Evolutionary conservation across 2,329 filamentous ascomycete species (phyloP).

Genomic region (Talaromyces sp.): DNA sequence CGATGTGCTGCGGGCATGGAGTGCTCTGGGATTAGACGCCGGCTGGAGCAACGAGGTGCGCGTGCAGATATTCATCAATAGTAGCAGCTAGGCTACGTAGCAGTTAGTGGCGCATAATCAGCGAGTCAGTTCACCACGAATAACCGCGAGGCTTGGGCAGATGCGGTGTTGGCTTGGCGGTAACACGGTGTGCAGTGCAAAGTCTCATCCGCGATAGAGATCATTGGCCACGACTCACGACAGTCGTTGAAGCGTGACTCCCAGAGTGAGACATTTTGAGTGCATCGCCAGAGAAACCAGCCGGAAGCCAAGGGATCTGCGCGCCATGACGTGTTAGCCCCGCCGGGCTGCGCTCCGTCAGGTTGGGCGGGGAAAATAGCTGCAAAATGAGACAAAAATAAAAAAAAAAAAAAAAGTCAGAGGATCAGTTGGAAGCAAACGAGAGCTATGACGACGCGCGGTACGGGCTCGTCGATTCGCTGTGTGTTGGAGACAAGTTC

Average conservation of each 20-base stretch:
- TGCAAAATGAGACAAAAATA: neutral
- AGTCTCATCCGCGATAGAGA: neutral
- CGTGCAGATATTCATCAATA: slow-evolving; percentile 55
- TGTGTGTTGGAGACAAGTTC: neutral
- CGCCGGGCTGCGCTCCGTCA: neutral
- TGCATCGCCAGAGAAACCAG: neutral
- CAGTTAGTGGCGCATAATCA: neutral
- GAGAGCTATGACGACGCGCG: neutral
- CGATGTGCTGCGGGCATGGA: slow-evolving; percentile 73
- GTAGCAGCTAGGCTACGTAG: slow-evolving; percentile 12
- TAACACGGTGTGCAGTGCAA: neutral
- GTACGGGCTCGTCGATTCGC: neutral
- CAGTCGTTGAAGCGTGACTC: neutral
- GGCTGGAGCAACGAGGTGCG: slow-evolving; percentile 78
- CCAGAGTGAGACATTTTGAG: neutral
- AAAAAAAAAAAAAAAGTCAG: neutral
- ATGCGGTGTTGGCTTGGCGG: neutral
- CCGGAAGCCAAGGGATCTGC: neutral
- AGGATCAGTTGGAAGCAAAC: neutral
- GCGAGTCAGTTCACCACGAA: neutral
- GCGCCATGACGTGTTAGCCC: neutral
- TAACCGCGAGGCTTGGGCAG: neutral
- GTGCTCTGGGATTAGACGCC: slow-evolving; percentile 61
- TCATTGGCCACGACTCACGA: neutral
- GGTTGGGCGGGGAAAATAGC: neutral